Evolutionary conservation across 2,329 filamentous ascomycete species (phyloP).

Genomic region (Pyrenochaeta sp.): DNA sequence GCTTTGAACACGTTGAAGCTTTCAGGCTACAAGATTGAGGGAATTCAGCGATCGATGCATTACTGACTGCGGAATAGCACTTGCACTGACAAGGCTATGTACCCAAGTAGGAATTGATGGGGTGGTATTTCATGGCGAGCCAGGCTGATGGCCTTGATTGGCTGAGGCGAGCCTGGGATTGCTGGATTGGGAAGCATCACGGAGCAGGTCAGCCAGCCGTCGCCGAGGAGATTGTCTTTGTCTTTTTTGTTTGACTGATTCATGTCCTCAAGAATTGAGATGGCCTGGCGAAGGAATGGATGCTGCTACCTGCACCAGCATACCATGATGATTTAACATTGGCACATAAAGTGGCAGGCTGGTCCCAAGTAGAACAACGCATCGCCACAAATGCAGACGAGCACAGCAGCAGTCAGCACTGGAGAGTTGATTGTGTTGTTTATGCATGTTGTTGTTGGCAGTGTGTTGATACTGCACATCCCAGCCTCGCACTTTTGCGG

Average conservation of each 20-base stretch:
- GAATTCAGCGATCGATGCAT: no score
- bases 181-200: conserved; percentile 7
- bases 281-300: neutral
- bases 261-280: neutral
- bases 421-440: conserved; percentile 14
- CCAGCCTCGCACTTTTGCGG: conserved; percentile 33
- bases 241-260: no score
- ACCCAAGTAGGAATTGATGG: no score
- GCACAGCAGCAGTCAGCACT: conserved; percentile 10
- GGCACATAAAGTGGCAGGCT: conserved; percentile 29
- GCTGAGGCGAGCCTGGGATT: conserved; percentile 1
- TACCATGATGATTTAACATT: conserved; percentile 19
- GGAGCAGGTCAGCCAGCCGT: neutral
- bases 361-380: conserved; percentile 21
- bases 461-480: conserved; percentile 32
- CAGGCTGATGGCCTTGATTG: no score
- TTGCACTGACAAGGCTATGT: no score
- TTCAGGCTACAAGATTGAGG: no score
- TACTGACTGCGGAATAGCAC: no score
- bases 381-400: conserved; percentile 11
- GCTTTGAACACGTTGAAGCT: no score
- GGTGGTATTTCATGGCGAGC: no score
- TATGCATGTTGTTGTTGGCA: conserved; percentile 30
- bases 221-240: neutral
- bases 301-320: conserved; percentile 8